Percentiles rank a stretch among this genome's conserved stretches.
Conservation (phyloP, 208 protist genomes). For the Crithidia expoeki region DNA sequence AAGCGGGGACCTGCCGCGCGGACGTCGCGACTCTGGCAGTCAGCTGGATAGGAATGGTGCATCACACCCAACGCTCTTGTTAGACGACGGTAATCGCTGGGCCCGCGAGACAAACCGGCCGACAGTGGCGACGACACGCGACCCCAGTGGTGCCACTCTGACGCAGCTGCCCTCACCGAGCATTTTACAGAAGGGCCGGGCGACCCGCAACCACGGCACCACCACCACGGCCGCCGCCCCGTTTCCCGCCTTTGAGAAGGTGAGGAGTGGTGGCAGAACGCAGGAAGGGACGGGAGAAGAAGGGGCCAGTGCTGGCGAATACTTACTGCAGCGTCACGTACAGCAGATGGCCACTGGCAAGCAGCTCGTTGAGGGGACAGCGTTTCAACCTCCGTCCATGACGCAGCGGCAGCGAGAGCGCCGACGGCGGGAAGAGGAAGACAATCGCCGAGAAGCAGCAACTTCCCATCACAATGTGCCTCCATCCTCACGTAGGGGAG, state of each 20-base stretch:
- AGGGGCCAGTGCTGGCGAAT: slow-evolving; percentile 12
- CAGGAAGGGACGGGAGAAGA: not conserved
- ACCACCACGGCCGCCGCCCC: not conserved
- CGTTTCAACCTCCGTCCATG: slow-evolving; percentile 13
- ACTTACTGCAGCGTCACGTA: slow-evolving; percentile 56
- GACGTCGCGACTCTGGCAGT: not conserved
- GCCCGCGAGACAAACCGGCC: slow-evolving; percentile 44
- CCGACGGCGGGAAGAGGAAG: not conserved
- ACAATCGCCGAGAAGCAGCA: not conserved
- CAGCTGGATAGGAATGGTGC: slow-evolving; percentile 3
- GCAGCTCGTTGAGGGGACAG: slow-evolving; percentile 32
- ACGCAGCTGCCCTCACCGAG: slow-evolving; percentile 27
- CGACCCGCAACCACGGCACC: not conserved
- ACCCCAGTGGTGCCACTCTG: slow-evolving; percentile 33
- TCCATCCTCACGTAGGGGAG: not conserved
- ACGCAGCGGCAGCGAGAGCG: slow-evolving; percentile 4
- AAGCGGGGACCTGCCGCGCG: slow-evolving; percentile 20
- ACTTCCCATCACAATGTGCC: not conserved
- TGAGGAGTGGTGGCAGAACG: not conserved
- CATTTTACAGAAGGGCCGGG: slow-evolving; percentile 9
- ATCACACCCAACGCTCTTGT: slow-evolving; percentile 35
- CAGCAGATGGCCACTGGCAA: slow-evolving; percentile 49
- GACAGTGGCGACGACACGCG: slow-evolving; percentile 40
- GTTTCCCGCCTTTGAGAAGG: slow-evolving; percentile 26
- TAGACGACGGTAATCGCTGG: slow-evolving; percentile 53